phyloP scores from a whole-genome alignment of 2,329 filamentous ascomycete genomes.

The Venturia pyrina region DNA sequence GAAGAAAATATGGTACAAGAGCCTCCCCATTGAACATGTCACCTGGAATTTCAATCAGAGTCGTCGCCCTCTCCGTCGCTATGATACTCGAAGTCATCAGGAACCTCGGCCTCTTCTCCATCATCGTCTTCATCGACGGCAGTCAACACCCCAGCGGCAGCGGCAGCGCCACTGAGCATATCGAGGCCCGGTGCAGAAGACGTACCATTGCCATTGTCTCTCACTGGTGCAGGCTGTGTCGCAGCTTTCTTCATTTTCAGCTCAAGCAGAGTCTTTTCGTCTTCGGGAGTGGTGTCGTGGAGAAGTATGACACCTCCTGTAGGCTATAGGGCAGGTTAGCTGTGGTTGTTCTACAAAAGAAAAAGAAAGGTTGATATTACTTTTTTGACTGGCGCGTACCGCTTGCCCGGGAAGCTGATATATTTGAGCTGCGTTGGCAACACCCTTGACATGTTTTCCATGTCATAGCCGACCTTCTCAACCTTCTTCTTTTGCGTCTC shows the following conservation, averaged over 20 bases:
- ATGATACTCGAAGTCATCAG: slow-evolving; percentile 69
- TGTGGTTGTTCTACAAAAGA: slow-evolving; percentile 1
- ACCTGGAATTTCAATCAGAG: background rate
- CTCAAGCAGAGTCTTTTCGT: slow-evolving; percentile 73
- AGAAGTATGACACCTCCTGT: slow-evolving; percentile 92
- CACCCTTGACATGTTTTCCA: slow-evolving; percentile 95
- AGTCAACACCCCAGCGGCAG: slow-evolving; percentile 45
- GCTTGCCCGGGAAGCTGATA: slow-evolving; percentile 79
- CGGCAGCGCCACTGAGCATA: slow-evolving; percentile 14
- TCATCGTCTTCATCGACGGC: slow-evolving; percentile 77
- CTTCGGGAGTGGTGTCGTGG: slow-evolving; percentile 68
- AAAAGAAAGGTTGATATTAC: slow-evolving; percentile 37
- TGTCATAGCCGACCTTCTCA: slow-evolving; percentile 92
- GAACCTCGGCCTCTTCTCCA: slow-evolving; percentile 60
- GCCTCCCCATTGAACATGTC: background rate
- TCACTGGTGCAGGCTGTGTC: slow-evolving; percentile 34
- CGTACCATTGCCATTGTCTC: slow-evolving; percentile 19
- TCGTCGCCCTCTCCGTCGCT: slow-evolving; percentile 46
- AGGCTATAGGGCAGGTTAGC: slow-evolving; percentile 50
- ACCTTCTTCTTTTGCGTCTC: slow-evolving; percentile 86
- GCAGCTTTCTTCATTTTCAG: slow-evolving; percentile 78
- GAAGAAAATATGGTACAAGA: background rate
- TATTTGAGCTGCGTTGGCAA: slow-evolving; percentile 90
- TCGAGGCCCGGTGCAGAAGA: slow-evolving; percentile 20
- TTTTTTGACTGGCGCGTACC: slow-evolving; percentile 91